Percentiles rank a stretch among this genome's conserved stretches.
These are phyloP conservation scores for Nadsonia fulvescens DNA, from an alignment of 805 yeast genomes.

Conservation along the genomic window DNA sequence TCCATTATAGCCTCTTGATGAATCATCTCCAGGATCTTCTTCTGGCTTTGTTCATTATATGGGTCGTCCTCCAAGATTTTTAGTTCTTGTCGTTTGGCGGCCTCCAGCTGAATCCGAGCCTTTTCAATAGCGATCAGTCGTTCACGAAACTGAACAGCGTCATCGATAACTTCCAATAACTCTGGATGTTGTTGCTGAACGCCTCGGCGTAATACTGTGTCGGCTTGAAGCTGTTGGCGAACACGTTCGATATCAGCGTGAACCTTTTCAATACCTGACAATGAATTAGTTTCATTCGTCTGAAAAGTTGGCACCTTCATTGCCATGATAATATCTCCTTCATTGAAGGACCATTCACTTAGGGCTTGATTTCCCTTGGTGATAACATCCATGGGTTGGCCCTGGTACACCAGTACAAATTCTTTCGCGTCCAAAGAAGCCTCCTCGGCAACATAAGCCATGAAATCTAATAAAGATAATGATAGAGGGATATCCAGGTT, in stretches of 20 bases:
- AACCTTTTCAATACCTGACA: conserved; percentile 1
- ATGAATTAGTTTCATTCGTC: too few relatives aligned
- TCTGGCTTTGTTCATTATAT: conserved; percentile 52
- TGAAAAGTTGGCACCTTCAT: too few relatives aligned
- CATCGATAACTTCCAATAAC: conserved; percentile 26
- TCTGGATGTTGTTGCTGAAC: conserved; percentile 28
- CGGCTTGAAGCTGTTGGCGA: conserved; percentile 19
- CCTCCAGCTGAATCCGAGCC: conserved; percentile 15
- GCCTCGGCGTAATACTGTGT: conserved; percentile 17
- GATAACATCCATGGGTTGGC: conserved; percentile 2
- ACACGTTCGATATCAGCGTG: conserved; percentile 16
- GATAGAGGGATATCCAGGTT: too few relatives aligned
- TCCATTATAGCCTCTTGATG: conserved; percentile 62
- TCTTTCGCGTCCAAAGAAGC: conserved; percentile 3
- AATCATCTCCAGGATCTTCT: conserved; percentile 45
- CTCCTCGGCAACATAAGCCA: conserved; percentile 5
- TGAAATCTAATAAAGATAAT: too few relatives aligned
- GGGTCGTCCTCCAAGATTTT: conserved; percentile 41
- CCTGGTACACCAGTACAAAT: conserved; percentile 2
- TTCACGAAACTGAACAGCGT: conserved; percentile 30
- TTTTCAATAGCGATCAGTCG: conserved; percentile 15
- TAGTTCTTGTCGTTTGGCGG: conserved; percentile 30
- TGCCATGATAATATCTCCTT: too few relatives aligned
- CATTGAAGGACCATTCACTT: conserved; percentile 1
- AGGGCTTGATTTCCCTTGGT: neutral